Conservation (phyloP, 2,329 filamentous ascomycete species). For the Microdochium paspali region DNA sequence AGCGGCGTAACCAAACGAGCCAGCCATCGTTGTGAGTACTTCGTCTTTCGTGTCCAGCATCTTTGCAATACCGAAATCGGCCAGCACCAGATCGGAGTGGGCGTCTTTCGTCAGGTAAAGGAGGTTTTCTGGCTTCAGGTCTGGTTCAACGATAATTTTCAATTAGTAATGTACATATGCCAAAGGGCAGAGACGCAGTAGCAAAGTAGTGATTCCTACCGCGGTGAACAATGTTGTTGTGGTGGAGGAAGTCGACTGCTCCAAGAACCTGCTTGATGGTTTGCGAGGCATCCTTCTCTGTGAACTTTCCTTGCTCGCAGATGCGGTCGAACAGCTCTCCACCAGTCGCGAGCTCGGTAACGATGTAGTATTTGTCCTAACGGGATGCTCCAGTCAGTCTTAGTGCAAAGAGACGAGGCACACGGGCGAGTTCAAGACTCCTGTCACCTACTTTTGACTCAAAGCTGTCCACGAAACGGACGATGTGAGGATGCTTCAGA, state of each 20-base stretch:
- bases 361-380: conserved; percentile 99
- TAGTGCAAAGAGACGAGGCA: not conserved
- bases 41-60: conserved; percentile 88
- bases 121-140: conserved; percentile 96
- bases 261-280: conserved; percentile 91
- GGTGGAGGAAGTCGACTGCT: conserved; percentile 89
- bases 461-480: conserved; percentile 97
- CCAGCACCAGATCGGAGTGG: conserved; percentile 80
- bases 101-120: conserved; percentile 75
- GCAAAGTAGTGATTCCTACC: conserved; percentile 38
- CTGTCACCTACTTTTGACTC: conserved; percentile 70
- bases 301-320: conserved; percentile 96
- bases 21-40: conserved; percentile 95
- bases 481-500: conserved; percentile 89
- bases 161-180: conserved; percentile 3
- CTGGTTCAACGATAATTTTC: conserved; percentile 32
- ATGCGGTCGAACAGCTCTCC: conserved; percentile 97
- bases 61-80: conserved; percentile 98
- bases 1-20: conserved; percentile 94
- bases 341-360: conserved; percentile 90
- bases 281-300: conserved; percentile 92
- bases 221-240: conserved; percentile 92
- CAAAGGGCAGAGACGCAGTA: not conserved
- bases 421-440: conserved; percentile 1
- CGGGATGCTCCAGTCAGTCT: conserved; percentile 5